Evolutionary conservation across 441 rosid species (phyloP).

Genomic region (Jatropha multifida): DNA sequence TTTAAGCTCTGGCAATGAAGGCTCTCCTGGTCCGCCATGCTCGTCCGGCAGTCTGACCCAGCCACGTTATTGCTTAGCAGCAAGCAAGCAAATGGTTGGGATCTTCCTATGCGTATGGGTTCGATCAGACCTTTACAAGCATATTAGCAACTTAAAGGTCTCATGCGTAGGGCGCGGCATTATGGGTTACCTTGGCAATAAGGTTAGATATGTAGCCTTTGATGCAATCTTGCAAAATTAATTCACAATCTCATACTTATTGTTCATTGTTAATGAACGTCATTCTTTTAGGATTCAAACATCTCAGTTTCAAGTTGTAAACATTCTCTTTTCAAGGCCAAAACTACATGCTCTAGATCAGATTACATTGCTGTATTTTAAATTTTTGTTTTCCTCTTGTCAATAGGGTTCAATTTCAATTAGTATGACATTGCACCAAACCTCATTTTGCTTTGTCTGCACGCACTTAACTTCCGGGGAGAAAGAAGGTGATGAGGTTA

Average conservation of each 20-base stretch:
- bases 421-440: constrained; percentile 71
- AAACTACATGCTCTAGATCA: no score
- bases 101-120: constrained; percentile 86
- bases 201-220: constrained; percentile 42
- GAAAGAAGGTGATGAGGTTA: constrained; percentile 81
- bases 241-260: background rate
- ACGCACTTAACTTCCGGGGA: constrained; percentile 92
- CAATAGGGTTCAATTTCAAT: constrained; percentile 85
- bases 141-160: constrained; percentile 64
- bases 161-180: constrained; percentile 94
- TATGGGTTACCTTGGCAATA: constrained; percentile 97
- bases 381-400: background rate
- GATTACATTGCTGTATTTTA: no score
- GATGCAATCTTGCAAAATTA: background rate
- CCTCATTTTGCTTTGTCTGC: constrained; percentile 86
- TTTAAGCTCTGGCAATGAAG: constrained; percentile 25
- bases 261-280: background rate
- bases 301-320: no score
- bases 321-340: no score
- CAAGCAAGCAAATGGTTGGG: constrained; percentile 98
- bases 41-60: constrained; percentile 24
- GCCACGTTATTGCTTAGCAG: constrained; percentile 55
- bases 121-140: constrained; percentile 56
- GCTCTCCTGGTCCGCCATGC: constrained; percentile 26
- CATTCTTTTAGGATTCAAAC: background rate